Evolutionary conservation across 345 rosid species (phyloP), one percentile per base, ranked within the genome.

Genomic region (Camelina neglecta): DNA sequence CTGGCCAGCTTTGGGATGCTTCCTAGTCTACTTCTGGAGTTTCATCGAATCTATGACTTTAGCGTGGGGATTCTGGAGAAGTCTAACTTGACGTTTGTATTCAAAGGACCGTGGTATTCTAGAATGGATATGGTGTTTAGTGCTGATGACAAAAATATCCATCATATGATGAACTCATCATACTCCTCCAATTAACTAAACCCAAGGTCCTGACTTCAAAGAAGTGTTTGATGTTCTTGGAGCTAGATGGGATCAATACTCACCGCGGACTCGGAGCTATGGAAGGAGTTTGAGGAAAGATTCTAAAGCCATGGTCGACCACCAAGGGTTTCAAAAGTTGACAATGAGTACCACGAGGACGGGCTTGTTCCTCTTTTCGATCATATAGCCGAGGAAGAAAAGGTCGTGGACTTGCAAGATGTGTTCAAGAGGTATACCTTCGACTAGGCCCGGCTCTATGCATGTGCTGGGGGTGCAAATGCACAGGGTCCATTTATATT

Each of bases 201-300:
- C 11, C 54, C 18, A 49, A 49, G 54, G 54, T 18, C 11, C 54
- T 1, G 54, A 49, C 24, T 49, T 18, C 24, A 49, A 49, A 49
- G 54, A 49, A 49, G 54, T 49, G 9, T 49, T 49, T 49, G 54
- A 49, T 8, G 54, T 49, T 18, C 54, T 49, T 49, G 54, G 54
- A 18, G 18, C 18, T 18, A 50, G 26, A 50, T 1, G 26, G 56
- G 56, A 18, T 18, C 18, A 18, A 50, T 50, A 20, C 56, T 50
- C 6, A 10, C 29, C 6, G 26, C 29, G 13, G 56, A 53, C 33
- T 53, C 33, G 31, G 6, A 53, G 33, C 31, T 53, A 11, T 53
- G 58, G 54, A 53, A 53, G 58, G 58, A 53, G 24, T 53, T 31
- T 53, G 7, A 53, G 58, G 58, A 53, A 53, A 53, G 58, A 6